A percentile compares a stretch with the other conserved stretches of the same genome.
phyloP scores from a whole-genome alignment of 2,329 filamentous ascomycete genomes.

The Cladophialophora exuberans region DNA sequence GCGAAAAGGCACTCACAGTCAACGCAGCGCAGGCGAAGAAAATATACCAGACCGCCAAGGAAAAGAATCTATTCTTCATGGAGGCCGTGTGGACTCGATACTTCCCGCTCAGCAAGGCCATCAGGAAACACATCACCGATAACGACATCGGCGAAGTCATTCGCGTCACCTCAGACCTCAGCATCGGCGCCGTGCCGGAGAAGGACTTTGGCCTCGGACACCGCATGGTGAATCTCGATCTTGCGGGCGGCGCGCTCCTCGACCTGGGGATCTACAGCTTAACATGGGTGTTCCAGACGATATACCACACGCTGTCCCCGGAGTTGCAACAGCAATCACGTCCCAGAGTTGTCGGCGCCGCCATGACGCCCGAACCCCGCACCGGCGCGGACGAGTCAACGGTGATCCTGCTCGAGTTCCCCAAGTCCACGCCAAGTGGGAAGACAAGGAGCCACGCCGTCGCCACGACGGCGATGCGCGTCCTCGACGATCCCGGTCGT shows the following conservation, averaged over 20 bases:
- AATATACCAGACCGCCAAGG: conserved; percentile 70
- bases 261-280: conserved; percentile 87
- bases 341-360: conserved; percentile 59
- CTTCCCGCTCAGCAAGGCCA: conserved; percentile 79
- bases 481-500: conserved; percentile 33
- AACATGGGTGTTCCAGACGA: conserved; percentile 75
- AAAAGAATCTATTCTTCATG: conserved; percentile 78
- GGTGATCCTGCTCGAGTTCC: conserved; percentile 35
- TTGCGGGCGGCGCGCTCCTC: conserved; percentile 80
- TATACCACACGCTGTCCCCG: conserved; percentile 62
- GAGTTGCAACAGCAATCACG: conserved; percentile 40
- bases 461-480: conserved; percentile 35
- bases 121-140: conserved; percentile 63
- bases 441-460: conserved; percentile 61
- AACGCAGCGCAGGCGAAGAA: conserved; percentile 76
- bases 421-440: conserved; percentile 31
- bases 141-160: conserved; percentile 60
- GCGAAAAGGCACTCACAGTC: conserved; percentile 88
- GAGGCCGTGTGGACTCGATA: conserved; percentile 89
- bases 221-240: conserved; percentile 81
- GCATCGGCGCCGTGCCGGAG: conserved; percentile 25
- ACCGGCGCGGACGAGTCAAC: conserved; percentile 38
- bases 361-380: conserved; percentile 32
- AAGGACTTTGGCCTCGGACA: conserved; percentile 56
- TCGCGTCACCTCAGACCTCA: conserved; percentile 66